Percentiles rank a stretch among this genome's conserved stretches.
Evolutionary conservation across 768 basidiomycete genomes (phyloP).

Genomic region (Kwoniella bestiolae): DNA sequence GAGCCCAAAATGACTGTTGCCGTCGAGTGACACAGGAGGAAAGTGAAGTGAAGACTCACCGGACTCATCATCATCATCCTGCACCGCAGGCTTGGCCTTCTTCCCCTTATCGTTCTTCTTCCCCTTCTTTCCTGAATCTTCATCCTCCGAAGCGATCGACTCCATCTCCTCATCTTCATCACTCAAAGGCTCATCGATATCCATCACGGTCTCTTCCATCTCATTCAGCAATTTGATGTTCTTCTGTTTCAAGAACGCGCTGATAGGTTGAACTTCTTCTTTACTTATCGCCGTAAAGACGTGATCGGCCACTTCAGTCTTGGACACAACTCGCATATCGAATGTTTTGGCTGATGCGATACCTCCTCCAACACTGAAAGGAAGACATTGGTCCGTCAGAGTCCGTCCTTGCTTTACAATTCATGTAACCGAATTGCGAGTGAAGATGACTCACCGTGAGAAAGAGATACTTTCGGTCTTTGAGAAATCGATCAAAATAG

Average conservation of each 20-base stretch:
- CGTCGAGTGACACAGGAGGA: too few relatives aligned
- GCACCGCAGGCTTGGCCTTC: slow-evolving; percentile 58
- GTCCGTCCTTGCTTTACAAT: background rate
- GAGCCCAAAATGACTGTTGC: too few relatives aligned
- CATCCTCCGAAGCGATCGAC: slow-evolving; percentile 63
- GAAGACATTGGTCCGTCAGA: too few relatives aligned
- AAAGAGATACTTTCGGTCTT: slow-evolving; percentile 90
- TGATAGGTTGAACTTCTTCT: slow-evolving; percentile 87
- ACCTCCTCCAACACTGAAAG: slow-evolving; percentile 77
- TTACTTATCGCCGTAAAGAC: slow-evolving; percentile 93
- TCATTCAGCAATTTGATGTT: slow-evolving; percentile 94
- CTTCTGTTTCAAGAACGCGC: slow-evolving; percentile 83
- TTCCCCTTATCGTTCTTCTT: slow-evolving; percentile 62
- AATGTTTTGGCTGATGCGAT: slow-evolving; percentile 89
- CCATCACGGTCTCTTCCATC: slow-evolving; percentile 74
- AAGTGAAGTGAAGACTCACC: slow-evolving; percentile 36
- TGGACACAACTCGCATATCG: slow-evolving; percentile 86
- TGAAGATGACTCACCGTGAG: slow-evolving; percentile 64
- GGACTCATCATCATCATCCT: slow-evolving; percentile 59
- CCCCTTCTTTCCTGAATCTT: slow-evolving; percentile 71
- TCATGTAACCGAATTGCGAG: background rate
- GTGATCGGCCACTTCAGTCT: slow-evolving; percentile 74
- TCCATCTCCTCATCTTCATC: slow-evolving; percentile 59
- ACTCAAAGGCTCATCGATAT: slow-evolving; percentile 63
- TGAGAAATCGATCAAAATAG: slow-evolving; percentile 82